Base-by-base conservation (phyloP, 192 early-diverging fungal species). In the Linnemannia exigua region DNA sequence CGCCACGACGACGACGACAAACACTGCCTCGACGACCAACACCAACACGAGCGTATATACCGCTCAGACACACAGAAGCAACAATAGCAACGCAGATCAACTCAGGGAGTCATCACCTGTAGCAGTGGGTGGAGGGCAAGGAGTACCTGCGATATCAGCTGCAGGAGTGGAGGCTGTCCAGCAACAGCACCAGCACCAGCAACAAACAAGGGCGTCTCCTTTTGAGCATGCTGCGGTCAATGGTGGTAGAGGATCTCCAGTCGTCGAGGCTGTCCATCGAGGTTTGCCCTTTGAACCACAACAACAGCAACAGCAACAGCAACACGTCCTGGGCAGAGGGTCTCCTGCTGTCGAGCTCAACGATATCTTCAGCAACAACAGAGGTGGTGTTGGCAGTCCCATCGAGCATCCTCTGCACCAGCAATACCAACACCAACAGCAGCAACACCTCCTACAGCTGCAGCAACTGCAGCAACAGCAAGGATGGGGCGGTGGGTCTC, bases 181-280 rank as follows among this genome's bases (percentile, higher is more conserved):
- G 4, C 51, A 74, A 58, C 66, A 73, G 22, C 28, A 47, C 8
- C 61, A 67, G 19, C 44, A 72, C 7, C 33, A 63, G 31, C 54
- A 71, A 74, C 51, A 25, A 52, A 20, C 38, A 38, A 22, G 54
- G 20, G 15, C 36, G 11, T 46, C 41, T 17, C 41, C 41, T 15
- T 69, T 69, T 38, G 46, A 48, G 4, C 47, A 69, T 38, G 33
- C 7, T 17, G 20, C 38, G 41, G 41, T 3, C 20, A 12, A 3
- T 41, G 38, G 38, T 31, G 69, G 70, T 41, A 79, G 54, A 46
- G 77, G 51, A 19, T 72, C 77, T 15, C 77, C 54, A n/a, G 66
- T 79, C 36, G 72, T 79, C 38, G 77, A 79, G 20, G 67, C 67
- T 14, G 70, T 79, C 38, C 37, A 80, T n/a, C 52, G 72, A 28